phyloP scores from a whole-genome alignment of 2,329 filamentous ascomycete genomes.

The Fusarium newnesense region DNA sequence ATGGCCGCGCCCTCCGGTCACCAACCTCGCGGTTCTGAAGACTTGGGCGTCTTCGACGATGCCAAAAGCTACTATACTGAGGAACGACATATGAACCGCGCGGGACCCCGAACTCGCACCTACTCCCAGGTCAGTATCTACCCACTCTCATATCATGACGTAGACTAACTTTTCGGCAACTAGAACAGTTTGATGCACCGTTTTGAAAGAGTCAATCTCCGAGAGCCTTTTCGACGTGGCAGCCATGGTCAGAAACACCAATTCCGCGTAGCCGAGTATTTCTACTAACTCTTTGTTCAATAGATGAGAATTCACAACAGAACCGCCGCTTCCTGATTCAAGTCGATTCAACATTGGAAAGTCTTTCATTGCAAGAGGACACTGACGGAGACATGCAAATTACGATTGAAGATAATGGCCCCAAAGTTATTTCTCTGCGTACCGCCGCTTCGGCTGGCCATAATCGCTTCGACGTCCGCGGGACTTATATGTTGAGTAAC shows the following conservation, averaged over 20 bases:
- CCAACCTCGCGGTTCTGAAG: constrained; percentile 53
- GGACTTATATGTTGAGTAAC: constrained; percentile 97
- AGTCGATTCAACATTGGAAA: constrained; percentile 84
- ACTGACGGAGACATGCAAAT: constrained; percentile 96
- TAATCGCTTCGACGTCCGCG: constrained; percentile 89
- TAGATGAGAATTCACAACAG: constrained; percentile 79
- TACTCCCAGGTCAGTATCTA: constrained; percentile 62
- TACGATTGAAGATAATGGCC: constrained; percentile 94
- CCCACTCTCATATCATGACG: background rate
- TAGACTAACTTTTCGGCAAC: constrained; percentile 42
- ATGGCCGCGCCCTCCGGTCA: constrained; percentile 46
- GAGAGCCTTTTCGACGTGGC: constrained; percentile 66
- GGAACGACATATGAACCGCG: constrained; percentile 63
- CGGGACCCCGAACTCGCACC: constrained; percentile 63
- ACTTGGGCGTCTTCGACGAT: constrained; percentile 65
- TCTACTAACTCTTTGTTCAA: constrained; percentile 7
- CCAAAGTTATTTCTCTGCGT: constrained; percentile 87
- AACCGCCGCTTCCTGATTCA: constrained; percentile 84
- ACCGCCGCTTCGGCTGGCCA: constrained; percentile 87
- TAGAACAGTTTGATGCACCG: constrained; percentile 66
- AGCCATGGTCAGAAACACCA: constrained; percentile 62
- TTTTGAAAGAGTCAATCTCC: constrained; percentile 61
- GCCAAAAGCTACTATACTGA: constrained; percentile 69
- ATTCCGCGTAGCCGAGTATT: background rate
- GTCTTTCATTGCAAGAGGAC: constrained; percentile 85